Percentiles rank a stretch among this genome's conserved stretches.
These are phyloP conservation scores for Yamadazyma dendronema DNA, from an alignment of 1,139 yeast genomes.

Conservation along the genomic window DNA sequence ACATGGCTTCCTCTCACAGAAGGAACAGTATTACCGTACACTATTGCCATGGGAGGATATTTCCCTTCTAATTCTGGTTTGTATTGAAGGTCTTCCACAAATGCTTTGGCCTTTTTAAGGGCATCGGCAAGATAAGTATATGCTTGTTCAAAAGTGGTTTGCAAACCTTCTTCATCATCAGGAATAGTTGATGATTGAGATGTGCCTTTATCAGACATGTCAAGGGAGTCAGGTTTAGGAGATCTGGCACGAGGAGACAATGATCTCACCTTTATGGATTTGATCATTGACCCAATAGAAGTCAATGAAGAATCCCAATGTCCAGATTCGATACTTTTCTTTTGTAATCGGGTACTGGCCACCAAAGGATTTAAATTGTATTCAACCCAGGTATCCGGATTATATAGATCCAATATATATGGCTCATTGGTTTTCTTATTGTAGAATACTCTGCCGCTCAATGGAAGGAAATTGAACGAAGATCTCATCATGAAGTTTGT, in stretches of 20 bases:
- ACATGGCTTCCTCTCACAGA: conserved; percentile 81
- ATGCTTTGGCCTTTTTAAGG: conserved; percentile 57
- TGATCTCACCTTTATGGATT: conserved; percentile 21
- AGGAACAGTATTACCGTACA: conserved; percentile 79
- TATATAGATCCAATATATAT: conserved; percentile 71
- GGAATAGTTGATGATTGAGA: not conserved
- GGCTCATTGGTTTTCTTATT: conserved; percentile 56
- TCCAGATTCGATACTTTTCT: conserved; percentile 13
- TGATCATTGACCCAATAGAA: conserved; percentile 21
- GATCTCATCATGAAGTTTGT: conserved; percentile 88
- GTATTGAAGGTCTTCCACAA: conserved; percentile 55
- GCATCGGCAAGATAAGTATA: conserved; percentile 64
- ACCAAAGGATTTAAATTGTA: conserved; percentile 77
- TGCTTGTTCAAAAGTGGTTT: conserved; percentile 56
- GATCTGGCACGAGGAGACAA: conserved; percentile 12
- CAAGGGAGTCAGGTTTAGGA: conserved; percentile 6
- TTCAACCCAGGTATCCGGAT: conserved; percentile 77
- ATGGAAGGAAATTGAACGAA: conserved; percentile 73
- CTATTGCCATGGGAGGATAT: conserved; percentile 82
- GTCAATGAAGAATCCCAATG: conserved; percentile 22
- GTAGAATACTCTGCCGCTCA: conserved; percentile 69
- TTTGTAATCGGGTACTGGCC: conserved; percentile 34
- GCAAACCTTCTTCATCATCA: conserved; percentile 13
- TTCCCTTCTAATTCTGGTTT: conserved; percentile 40
- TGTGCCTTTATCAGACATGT: conserved; percentile 4